Evolutionary conservation across 768 basidiomycete species (phyloP), one percentile per base, ranked within the genome.

Genomic region (Leccinum uliginosum): DNA sequence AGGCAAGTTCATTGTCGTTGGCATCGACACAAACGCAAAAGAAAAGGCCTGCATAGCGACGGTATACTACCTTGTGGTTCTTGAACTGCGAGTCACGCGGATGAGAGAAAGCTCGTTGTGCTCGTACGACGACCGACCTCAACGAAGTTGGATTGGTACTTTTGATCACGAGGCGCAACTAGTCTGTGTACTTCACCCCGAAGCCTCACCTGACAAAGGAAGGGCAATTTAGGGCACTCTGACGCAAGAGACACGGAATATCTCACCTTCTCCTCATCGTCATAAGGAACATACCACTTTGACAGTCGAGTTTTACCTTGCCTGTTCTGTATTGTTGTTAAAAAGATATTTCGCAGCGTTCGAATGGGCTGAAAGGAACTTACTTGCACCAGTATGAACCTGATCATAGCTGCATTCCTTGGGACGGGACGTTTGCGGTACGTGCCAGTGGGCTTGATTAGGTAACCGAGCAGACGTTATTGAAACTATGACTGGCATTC

Each of bases 201-300:
- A 57, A 98, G 80, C 53, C 95, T 84, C 57, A 96, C 91, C 93
- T 96, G 64, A 3, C 55, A 6, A 12, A 48, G 29, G 10, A 12
- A 34, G 19, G 21, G 55, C 54, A 56, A 51, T 34, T 53, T 50
- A 29, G 47, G 3, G 14, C 23, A 54, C 48, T 23, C 55, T 1
- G 23, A 52, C 21, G 47, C 35, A 26, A 29, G 11, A 50, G 7
- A 29, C 14, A 45, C 35, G 65, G 32, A 45, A 30, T 12, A 56
- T 34, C 72, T 48, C 50, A 92, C 93, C 86, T 98, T 99, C 80
- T 98, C 97, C 64, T 99, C 97, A 68, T 99, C 97, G 65, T 98
- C 95, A 64, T 94, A 98, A 1, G 97, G 97, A 26, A 92, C 92
- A 76, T 98, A 98, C 96, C 96, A 99, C 74, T 98, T 98, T 10